Base-by-base conservation (phyloP, 805 yeast species). In the Teunomyces cretensis region DNA sequence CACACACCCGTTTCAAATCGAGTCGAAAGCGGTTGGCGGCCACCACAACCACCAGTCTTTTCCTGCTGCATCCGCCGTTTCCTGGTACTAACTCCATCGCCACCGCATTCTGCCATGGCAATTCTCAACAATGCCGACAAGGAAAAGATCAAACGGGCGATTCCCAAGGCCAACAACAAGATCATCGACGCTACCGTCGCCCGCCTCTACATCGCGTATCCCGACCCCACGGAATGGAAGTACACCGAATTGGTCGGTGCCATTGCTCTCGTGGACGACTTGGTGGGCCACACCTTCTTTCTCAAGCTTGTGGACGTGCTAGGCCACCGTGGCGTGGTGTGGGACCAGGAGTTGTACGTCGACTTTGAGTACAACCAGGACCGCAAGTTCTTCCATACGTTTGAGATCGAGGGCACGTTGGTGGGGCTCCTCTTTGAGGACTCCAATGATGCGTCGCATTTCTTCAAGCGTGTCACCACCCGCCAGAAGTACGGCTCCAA, bases 301-400 rank as follows among this genome's bases (percentile, higher is more conserved):
- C 74, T 94, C 38, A 94, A 94, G 62, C 62, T 94, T 43, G 95
- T 94, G 6, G 99, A 94, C 58, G 81, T 92, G 27, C 59, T 73
- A 31, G 96, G 95, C 6, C 78, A 81, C 49, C 72, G 86, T 33
- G 98, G 98, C 30, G 96, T 94, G 0, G 53, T 94, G 0, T 94
- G 99, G 99, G 99, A 94, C 64, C 99, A 94, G 65, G 99, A 94
- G 65, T 67, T 94, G 40, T 92, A 88, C 57, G 83, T 88, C 9
- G 85, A 88, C 56, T 90, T 94, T 64, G 84, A 84, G 55, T 94
- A 94, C 66, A 80, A 87, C 59, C 98, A 94, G 65, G 99, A 94
- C 64, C 79, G 99, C 27, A 83, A 96, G 32, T 94, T 88, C 66
- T 94, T 94, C 75, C 98, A 94, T 63, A 76, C 95, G 6, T 94